Evolutionary conservation across 2,329 filamentous ascomycete species (phyloP).

Genomic region (Botrytis cinerea): DNA sequence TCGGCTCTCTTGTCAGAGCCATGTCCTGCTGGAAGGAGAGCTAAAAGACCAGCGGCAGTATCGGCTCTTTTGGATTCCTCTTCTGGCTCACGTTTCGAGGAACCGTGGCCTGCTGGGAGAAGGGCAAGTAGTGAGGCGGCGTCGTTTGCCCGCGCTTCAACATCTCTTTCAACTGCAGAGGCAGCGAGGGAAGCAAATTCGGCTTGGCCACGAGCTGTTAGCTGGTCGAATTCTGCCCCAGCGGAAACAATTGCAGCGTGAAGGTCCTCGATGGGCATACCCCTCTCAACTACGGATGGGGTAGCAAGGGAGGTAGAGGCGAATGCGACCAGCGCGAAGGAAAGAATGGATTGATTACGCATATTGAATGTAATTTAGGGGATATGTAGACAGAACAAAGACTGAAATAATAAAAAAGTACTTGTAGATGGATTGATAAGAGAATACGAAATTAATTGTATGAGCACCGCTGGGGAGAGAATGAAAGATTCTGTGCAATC

Average conservation of each 20-base stretch:
- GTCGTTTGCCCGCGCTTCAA: background rate
- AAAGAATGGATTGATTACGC: constrained; percentile 21
- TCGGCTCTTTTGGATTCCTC: background rate
- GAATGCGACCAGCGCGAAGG: constrained; percentile 24
- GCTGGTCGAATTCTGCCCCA: constrained; percentile 8
- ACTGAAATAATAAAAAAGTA: background rate
- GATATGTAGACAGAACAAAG: background rate
- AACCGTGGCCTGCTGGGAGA: background rate
- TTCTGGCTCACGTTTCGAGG: background rate
- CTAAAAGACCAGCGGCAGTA: background rate
- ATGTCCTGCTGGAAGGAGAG: background rate
- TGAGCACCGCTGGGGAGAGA: constrained; percentile 3
- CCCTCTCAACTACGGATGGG: background rate
- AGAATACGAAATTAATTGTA: background rate
- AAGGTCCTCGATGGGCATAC: constrained; percentile 15
- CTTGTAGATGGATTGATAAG: background rate
- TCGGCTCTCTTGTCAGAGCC: background rate
- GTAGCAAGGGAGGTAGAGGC: constrained; percentile 17
- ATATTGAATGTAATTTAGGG: constrained; percentile 12
- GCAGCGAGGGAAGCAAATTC: constrained; percentile 13
- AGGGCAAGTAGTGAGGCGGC: background rate
- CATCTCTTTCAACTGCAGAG: background rate
- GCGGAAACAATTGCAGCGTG: constrained; percentile 14
- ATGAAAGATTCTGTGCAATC: background rate
- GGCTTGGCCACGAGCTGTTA: constrained; percentile 14